Percentiles rank a stretch among this genome's conserved stretches.
These are phyloP conservation scores for Termitomyces sp. DNA, from an alignment of 768 basidiomycete genomes.

Conservation along the genomic window DNA sequence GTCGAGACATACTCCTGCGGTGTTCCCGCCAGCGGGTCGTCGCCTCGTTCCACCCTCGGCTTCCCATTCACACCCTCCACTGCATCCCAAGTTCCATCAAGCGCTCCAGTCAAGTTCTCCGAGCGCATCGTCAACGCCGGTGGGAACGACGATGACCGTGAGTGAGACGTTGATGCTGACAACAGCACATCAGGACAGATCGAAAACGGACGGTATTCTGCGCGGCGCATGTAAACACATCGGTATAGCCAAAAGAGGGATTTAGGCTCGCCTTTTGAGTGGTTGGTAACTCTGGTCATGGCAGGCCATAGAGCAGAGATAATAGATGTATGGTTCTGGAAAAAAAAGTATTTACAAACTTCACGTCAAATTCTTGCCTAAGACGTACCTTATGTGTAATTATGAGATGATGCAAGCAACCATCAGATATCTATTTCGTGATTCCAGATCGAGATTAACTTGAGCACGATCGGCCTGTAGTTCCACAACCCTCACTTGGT, in stretches of 20 bases:
- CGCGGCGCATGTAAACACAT: background rate
- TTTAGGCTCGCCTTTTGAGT: background rate
- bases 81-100: background rate
- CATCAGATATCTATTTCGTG: background rate
- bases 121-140: conserved; percentile 44
- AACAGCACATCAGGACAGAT: conserved; percentile 36
- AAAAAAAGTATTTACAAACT: too few species aligned
- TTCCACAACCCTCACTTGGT: too few species aligned
- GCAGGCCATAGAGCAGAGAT: background rate
- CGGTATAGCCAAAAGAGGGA: background rate
- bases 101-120: background rate
- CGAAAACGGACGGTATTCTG: conserved; percentile 20
- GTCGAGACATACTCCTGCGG: too few species aligned
- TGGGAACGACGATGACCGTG: conserved; percentile 60
- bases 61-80: background rate
- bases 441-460: too few species aligned
- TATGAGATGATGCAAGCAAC: too few species aligned
- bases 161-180: conserved; percentile 46
- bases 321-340: too few species aligned
- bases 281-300: background rate
- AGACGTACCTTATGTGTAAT: too few species aligned
- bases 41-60: too few species aligned
- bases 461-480: too few species aligned
- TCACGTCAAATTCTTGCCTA: too few species aligned
- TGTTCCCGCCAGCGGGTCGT: too few species aligned